Evolutionary conservation across 345 rosid genomes (phyloP), one percentile per base, ranked within the genome.

Genomic region (Camelina neglecta): DNA sequence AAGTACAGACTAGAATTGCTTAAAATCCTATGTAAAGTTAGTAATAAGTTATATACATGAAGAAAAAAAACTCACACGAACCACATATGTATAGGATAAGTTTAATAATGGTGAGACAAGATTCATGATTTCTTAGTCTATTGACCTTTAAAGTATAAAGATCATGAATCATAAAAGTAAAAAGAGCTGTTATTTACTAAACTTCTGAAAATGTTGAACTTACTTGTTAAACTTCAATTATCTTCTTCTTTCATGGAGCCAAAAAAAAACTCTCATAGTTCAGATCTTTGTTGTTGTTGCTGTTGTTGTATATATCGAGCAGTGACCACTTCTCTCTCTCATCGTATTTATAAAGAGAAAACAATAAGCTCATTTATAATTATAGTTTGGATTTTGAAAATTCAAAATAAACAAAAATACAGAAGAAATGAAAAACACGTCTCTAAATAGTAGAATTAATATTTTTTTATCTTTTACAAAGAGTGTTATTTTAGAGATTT

Each of bases 151-250:
- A 2, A 13, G 35, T 24, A 60, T 15, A 54, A 45, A 33, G 23
- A 44, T 13, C 42, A 49, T 49, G 49, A 65, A 56, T 10, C 20
- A 55, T 44, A 11, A 31, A 9, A 29, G 20, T 20, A 35, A 2
- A 45, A 12, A 21, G 12, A 65, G 57, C 21, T 62, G 7, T 9
- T 20, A 41, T 24, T 18, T 16, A 11, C 36, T 54, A 15, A 63
- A 23, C n/a, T 23, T 20, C 42, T 36, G 54, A 50, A 50, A 59
- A 20, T 47, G 7, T 7, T 39, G 47, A 42, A 20, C 79, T 75
- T 75, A 67, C 78, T 67, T 75, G 68, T 26, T 38, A 29, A 39
- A 7, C 58, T 35, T 57, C 47, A 26, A 39, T 6, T 49, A 39
- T 58, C 73, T 67, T 59, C 45, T 67, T 7, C 45, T 67, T 7